A percentile compares a stretch with the other conserved stretches of the same genome.
Evolutionary conservation across 169 alveolate species (phyloP).

Genomic region (Theileria parva): DNA sequence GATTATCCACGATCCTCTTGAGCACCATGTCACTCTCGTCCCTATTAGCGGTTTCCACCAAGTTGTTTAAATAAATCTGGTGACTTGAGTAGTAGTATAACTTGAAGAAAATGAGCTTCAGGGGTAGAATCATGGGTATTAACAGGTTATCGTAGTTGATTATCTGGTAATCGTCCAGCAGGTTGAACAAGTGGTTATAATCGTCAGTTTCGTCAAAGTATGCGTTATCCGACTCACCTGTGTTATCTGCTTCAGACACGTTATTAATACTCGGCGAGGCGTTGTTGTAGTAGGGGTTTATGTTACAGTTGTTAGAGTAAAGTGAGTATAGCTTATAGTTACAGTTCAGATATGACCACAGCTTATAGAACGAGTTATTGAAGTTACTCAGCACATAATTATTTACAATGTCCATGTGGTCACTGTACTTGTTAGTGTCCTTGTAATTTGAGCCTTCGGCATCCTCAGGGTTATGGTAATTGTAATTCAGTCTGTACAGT

Average conservation of each 20-base stretch:
- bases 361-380: slow-evolving; percentile 43
- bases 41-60: background rate
- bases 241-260: background rate
- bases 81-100: slow-evolving; percentile 27
- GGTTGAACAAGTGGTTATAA: slow-evolving; percentile 6
- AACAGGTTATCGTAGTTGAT: slow-evolving; percentile 11
- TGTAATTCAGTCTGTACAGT: slow-evolving; percentile 7
- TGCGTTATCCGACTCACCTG: background rate
- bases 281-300: slow-evolving; percentile 3
- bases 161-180: slow-evolving; percentile 7
- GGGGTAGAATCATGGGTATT: slow-evolving; percentile 46
- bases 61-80: slow-evolving; percentile 34
- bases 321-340: slow-evolving; percentile 24
- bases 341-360: slow-evolving; percentile 55
- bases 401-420: slow-evolving; percentile 13
- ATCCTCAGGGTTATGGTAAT: slow-evolving; percentile 8
- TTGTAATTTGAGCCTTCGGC: background rate
- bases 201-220: slow-evolving; percentile 11
- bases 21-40: background rate
- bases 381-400: slow-evolving; percentile 15
- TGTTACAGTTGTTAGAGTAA: slow-evolving; percentile 4
- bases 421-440: background rate
- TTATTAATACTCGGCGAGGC: background rate
- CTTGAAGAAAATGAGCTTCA: slow-evolving; percentile 22
- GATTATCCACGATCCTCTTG: slow-evolving; percentile 25